Conservation (phyloP, 2,329 filamentous ascomycete species). For the Colletotrichum truncatum region DNA sequence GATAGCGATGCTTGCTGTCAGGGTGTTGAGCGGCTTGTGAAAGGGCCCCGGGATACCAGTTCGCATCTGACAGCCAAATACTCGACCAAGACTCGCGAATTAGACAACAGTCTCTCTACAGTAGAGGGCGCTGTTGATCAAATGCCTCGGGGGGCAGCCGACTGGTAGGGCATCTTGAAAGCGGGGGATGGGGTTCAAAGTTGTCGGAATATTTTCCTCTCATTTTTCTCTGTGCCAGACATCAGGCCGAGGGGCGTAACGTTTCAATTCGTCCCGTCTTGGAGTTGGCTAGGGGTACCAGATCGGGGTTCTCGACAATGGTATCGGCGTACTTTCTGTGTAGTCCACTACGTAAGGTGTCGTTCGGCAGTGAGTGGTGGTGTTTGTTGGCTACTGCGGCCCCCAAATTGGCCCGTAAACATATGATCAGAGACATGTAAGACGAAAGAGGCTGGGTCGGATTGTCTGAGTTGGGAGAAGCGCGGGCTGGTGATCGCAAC, state of each 20-base stretch:
- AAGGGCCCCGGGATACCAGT: not conserved
- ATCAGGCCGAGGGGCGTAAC: constrained; percentile 21
- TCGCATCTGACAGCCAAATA: not conserved
- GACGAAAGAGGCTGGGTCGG: not conserved
- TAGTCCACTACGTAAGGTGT: too few species aligned
- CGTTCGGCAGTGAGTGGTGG: not conserved
- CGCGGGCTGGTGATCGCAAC: not conserved
- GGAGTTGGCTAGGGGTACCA: not conserved
- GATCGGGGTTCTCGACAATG: too few species aligned
- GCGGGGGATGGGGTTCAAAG: not conserved
- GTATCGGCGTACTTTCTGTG: too few species aligned
- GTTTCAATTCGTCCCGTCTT: constrained; percentile 25
- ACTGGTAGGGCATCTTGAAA: not conserved
- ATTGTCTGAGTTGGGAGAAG: constrained; percentile 1
- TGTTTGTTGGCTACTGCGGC: not conserved
- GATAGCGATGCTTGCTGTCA: too few species aligned
- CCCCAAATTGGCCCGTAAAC: not conserved
- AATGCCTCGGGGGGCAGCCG: not conserved
- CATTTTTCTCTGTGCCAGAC: constrained; percentile 11
- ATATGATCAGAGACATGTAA: not conserved
- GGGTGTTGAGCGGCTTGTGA: too few species aligned
- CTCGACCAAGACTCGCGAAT: not conserved
- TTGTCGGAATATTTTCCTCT: constrained; percentile 11
- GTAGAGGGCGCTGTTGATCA: not conserved
- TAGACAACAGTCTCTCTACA: not conserved